Evolutionary conservation across 331 rosid species (phyloP).

Genomic region (Erythrophleum ivorense): DNA sequence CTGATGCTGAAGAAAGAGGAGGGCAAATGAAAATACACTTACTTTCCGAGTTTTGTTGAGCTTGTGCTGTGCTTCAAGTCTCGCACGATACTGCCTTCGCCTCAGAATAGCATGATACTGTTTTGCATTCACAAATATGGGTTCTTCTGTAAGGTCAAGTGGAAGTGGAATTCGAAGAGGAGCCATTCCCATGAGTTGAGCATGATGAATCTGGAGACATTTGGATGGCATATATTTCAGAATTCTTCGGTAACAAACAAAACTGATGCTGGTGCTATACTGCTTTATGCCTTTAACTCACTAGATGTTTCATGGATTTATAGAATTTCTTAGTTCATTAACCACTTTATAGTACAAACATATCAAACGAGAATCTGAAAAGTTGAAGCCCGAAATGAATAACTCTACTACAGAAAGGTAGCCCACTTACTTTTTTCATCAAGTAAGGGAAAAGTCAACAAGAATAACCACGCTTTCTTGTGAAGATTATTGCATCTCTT

Average conservation of each 20-base stretch:
- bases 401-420: not conserved
- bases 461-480: constrained; percentile 20
- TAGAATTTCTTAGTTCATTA: constrained; percentile 16
- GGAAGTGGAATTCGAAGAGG: constrained; percentile 67
- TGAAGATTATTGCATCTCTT: constrained; percentile 1
- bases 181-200: constrained; percentile 57
- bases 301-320: constrained; percentile 27
- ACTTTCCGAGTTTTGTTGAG: constrained; percentile 71
- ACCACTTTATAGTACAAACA: constrained; percentile 21
- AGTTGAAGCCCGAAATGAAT: not conserved
- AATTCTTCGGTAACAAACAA: not conserved
- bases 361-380: constrained; percentile 13
- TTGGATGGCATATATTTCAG: constrained; percentile 25
- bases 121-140: constrained; percentile 86
- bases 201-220: constrained; percentile 42
- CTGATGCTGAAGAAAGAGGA: not conserved
- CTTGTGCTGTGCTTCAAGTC: constrained; percentile 70
- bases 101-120: constrained; percentile 87
- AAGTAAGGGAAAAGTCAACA: constrained; percentile 15
- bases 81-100: constrained; percentile 83
- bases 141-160: constrained; percentile 62
- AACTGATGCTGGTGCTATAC: constrained; percentile 30
- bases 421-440: not conserved
- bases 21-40: constrained; percentile 25
- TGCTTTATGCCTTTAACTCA: constrained; percentile 13